A percentile compares a stretch with the other conserved stretches of the same genome.
Conservation (phyloP, 306 rosid genomes). For the Cotoneaster glaucophyllus region DNA sequence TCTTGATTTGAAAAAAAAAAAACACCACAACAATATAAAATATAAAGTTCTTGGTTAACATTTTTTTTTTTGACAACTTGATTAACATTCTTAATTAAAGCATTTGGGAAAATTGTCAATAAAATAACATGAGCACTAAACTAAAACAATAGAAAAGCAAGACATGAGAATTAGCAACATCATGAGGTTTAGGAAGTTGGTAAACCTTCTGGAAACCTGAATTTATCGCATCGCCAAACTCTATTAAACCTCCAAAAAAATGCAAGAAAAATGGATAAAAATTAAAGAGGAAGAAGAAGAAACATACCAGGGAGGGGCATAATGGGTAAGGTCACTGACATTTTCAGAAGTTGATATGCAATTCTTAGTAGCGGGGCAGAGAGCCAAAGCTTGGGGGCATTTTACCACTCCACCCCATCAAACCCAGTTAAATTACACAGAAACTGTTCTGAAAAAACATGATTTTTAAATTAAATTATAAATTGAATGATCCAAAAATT, state of each 20-base stretch:
- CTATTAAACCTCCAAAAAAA: not conserved
- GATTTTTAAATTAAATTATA: not conserved
- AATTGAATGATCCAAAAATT: not conserved
- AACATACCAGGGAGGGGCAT: conserved; percentile 88
- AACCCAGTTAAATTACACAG: not conserved
- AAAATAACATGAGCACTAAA: not conserved
- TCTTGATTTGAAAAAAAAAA: too few species aligned
- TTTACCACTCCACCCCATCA: conserved; percentile 55
- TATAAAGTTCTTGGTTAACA: too few species aligned
- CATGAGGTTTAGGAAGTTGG: not conserved
- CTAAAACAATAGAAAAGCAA: not conserved
- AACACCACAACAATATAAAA: too few species aligned
- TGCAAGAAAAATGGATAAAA: not conserved
- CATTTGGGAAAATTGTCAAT: not conserved
- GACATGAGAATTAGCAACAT: not conserved
- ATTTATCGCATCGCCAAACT: not conserved
- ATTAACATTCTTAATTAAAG: not conserved
- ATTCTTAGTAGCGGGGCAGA: conserved; percentile 89
- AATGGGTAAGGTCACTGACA: conserved; percentile 60
- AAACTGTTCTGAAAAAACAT: not conserved
- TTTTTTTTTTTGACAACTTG: too few species aligned
- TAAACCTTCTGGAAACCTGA: not conserved
- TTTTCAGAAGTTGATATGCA: conserved; percentile 89
- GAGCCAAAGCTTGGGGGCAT: conserved; percentile 75
- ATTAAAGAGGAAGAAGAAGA: conserved; percentile 3